A percentile compares a stretch with the other conserved stretches of the same genome.
These are phyloP conservation scores for Komagataella kurtzmanii DNA, from an alignment of 805 yeast genomes.

Conservation along the genomic window DNA sequence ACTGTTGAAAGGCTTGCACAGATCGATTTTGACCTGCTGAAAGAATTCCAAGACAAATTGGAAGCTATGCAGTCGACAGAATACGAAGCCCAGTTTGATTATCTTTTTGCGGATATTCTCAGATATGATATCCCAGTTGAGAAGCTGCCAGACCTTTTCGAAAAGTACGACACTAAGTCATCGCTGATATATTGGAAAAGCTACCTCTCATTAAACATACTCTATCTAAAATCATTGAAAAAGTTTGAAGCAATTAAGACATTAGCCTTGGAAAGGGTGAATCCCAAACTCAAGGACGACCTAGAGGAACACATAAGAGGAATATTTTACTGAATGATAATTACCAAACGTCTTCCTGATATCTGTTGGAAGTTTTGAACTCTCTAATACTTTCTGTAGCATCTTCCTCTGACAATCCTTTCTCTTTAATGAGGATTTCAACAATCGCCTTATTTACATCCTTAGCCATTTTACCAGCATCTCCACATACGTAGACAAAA, in stretches of 20 bases:
- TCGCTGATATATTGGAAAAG: slow-evolving; percentile 13
- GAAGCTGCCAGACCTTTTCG: slow-evolving; percentile 12
- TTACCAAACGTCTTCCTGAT: slow-evolving; percentile 98
- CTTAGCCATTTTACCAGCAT: slow-evolving; percentile 91
- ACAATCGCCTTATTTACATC: slow-evolving; percentile 69
- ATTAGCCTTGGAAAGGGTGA: not conserved
- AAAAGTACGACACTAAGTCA: slow-evolving; percentile 8
- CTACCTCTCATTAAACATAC: slow-evolving; percentile 1
- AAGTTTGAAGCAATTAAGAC: not conserved
- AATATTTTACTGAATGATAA: not conserved
- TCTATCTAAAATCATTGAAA: not conserved
- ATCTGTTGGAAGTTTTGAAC: slow-evolving; percentile 71
- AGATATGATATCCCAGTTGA: slow-evolving; percentile 12
- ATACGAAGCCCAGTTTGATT: slow-evolving; percentile 18
- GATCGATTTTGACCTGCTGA: slow-evolving; percentile 5
- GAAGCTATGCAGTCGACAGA: slow-evolving; percentile 10
- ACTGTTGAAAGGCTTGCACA: slow-evolving; percentile 24
- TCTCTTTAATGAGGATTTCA: slow-evolving; percentile 45
- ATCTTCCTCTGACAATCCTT: slow-evolving; percentile 48
- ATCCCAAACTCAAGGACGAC: not conserved
- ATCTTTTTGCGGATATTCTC: slow-evolving; percentile 21
- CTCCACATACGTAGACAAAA: slow-evolving; percentile 91
- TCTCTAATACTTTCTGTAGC: slow-evolving; percentile 71
- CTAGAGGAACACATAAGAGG: not conserved
- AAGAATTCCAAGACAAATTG: slow-evolving; percentile 7